A percentile compares a stretch with the other conserved stretches of the same genome.
Evolutionary conservation across 208 protist species (phyloP).

Genomic region (Vickermania spadyakhi): DNA sequence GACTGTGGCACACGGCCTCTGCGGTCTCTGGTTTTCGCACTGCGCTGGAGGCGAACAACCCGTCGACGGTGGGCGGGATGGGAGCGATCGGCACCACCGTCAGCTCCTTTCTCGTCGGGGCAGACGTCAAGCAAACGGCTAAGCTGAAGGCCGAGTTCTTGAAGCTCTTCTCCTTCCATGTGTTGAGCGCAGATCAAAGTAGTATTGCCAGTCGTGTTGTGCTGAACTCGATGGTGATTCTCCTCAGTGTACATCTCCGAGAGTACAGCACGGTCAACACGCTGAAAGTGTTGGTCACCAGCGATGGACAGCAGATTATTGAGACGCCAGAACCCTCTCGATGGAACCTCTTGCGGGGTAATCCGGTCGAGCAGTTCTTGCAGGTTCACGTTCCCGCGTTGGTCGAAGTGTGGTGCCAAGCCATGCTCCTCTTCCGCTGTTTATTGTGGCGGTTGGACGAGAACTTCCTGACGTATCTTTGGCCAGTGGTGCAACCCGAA

Average conservation of each 20-base stretch:
- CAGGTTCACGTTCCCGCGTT: not conserved
- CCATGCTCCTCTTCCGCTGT: constrained; percentile 49
- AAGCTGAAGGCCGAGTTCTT: not conserved
- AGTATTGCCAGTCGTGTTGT: not conserved
- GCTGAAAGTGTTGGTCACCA: not conserved
- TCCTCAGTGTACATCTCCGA: not conserved
- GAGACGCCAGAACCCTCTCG: not conserved
- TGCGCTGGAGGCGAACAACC: not conserved
- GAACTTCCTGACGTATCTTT: constrained; percentile 25
- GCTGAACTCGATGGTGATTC: not conserved
- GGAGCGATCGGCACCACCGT: not conserved
- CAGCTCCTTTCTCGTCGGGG: not conserved
- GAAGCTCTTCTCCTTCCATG: not conserved
- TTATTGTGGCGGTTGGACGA: constrained; percentile 28
- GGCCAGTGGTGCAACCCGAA: constrained; percentile 41
- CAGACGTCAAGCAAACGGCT: not conserved
- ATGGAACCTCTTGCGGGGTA: not conserved
- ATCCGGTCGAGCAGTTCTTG: not conserved
- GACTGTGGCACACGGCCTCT: not conserved
- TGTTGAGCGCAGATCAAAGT: not conserved
- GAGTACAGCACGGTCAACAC: not conserved
- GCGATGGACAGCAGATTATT: not conserved
- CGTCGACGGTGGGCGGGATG: not conserved
- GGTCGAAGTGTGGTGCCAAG: constrained; percentile 9
- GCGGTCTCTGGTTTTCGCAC: not conserved